These are phyloP conservation scores for Metschnikowia lachancei DNA, from an alignment of 805 yeast genomes.

Conservation along the genomic window DNA sequence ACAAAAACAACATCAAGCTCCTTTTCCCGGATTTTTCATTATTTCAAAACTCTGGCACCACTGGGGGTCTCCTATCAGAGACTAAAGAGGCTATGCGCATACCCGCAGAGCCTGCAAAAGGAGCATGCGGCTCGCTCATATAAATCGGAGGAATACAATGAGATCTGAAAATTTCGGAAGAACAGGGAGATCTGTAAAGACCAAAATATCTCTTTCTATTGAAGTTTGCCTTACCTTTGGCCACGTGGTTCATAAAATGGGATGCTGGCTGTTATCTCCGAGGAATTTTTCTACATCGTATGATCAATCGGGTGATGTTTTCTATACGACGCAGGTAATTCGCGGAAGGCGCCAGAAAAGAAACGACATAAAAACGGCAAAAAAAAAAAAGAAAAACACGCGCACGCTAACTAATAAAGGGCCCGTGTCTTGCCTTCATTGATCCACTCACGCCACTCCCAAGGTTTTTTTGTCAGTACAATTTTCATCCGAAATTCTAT, in stretches of 20 bases:
- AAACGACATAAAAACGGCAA: background rate
- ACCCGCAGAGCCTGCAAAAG: background rate
- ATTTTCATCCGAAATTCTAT: background rate
- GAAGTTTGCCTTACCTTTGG: background rate
- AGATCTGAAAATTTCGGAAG: background rate
- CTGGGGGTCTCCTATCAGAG: background rate
- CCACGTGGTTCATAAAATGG: background rate
- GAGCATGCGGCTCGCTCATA: too few relatives aligned
- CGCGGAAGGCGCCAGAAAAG: slow-evolving; percentile 7
- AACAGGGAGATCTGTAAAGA: background rate
- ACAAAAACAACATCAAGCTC: too few relatives aligned
- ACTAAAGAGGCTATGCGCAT: background rate
- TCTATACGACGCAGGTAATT: slow-evolving; percentile 6
- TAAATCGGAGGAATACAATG: too few relatives aligned
- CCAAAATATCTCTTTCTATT: background rate
- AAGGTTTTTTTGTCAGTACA: background rate
- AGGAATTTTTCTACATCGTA: background rate
- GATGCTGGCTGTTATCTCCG: background rate
- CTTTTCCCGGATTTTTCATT: too few relatives aligned
- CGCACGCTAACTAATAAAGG: background rate
- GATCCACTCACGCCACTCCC: background rate
- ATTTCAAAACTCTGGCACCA: too few relatives aligned
- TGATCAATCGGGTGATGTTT: slow-evolving; percentile 7
- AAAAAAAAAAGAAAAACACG: slow-evolving; percentile 1
- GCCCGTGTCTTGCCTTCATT: background rate